Conservation (phyloP, 1,284 basidiomycete species). For the Ustilago shanxiensis region DNA sequence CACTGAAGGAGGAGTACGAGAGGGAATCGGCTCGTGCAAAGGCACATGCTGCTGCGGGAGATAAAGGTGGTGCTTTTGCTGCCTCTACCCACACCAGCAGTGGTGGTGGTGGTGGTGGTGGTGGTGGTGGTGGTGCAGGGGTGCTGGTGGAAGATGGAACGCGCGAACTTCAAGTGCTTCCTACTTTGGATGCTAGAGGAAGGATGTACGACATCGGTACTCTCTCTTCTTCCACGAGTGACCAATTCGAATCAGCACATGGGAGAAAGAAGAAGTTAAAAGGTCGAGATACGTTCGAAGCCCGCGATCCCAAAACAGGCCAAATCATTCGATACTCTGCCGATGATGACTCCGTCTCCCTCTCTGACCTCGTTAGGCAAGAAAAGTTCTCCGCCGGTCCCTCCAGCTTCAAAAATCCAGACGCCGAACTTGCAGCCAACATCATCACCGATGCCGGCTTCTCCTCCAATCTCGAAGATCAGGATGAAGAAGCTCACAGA, state of each 20-base stretch:
- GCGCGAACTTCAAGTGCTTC: conserved; percentile 80
- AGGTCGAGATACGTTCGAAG: conserved; percentile 78
- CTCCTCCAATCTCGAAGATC: conserved; percentile 81
- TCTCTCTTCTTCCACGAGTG: conserved; percentile 71
- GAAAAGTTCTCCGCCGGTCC: conserved; percentile 90
- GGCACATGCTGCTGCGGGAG: conserved; percentile 60
- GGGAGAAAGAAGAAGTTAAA: conserved; percentile 78
- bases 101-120: background rate
- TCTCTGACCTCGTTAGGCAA: conserved; percentile 92
- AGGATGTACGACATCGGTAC: conserved; percentile 90
- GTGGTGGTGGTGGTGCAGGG: background rate
- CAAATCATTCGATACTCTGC: conserved; percentile 54
- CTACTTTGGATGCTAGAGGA: conserved; percentile 88
- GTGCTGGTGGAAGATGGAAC: conserved; percentile 30
- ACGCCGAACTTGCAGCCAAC: conserved; percentile 87
- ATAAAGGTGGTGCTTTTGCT: conserved; percentile 54
- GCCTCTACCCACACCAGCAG: conserved; percentile 5
- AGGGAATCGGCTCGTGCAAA: conserved; percentile 74
- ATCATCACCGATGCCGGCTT: conserved; percentile 90
- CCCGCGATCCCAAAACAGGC: conserved; percentile 81
- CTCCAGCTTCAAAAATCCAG: conserved; percentile 88
- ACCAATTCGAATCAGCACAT: no score
- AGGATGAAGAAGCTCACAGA: conserved; percentile 95
- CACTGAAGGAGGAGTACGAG: conserved; percentile 87
- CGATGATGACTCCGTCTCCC: conserved; percentile 86